phyloP scores from a whole-genome alignment of 192 early-diverging fungal species.

The Dispira simplex region DNA sequence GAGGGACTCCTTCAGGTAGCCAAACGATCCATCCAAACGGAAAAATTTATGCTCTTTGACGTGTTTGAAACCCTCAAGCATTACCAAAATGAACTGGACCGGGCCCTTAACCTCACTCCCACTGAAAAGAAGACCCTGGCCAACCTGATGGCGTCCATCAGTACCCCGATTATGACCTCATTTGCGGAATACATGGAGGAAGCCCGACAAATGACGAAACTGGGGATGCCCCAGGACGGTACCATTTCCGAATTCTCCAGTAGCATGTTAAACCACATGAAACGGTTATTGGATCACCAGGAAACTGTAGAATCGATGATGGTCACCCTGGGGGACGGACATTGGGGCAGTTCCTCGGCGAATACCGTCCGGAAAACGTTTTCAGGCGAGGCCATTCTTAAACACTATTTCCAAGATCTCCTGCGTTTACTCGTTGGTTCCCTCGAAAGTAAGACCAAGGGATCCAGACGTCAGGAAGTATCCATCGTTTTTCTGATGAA shows the following conservation, averaged over 20 bases:
- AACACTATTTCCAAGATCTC: constrained; percentile 21
- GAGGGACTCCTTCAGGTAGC: constrained; percentile 16
- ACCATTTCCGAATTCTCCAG: constrained; percentile 73
- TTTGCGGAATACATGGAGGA: constrained; percentile 57
- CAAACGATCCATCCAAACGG: constrained; percentile 30
- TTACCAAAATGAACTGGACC: constrained; percentile 22
- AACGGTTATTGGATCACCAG: constrained; percentile 34
- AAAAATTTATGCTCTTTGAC: constrained; percentile 55
- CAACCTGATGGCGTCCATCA: constrained; percentile 23
- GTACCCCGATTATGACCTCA: constrained; percentile 32
- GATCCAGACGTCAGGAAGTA: constrained; percentile 54
- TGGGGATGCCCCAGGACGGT: constrained; percentile 47
- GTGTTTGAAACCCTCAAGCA: constrained; percentile 31
- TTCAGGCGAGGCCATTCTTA: constrained; percentile 11
- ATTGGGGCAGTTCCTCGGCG: constrained; percentile 19
- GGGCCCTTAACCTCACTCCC: constrained; percentile 8
- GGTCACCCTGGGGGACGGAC: constrained; percentile 32
- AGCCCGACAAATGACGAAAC: constrained; percentile 27
- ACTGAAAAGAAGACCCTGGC: constrained; percentile 1
- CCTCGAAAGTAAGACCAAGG: constrained; percentile 49
- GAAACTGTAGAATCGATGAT: constrained; percentile 40
- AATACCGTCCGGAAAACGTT: constrained; percentile 13
- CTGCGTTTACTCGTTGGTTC: constrained; percentile 37
- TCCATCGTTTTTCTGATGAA: constrained; percentile 61
- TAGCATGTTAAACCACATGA: constrained; percentile 48